Base-by-base conservation (phyloP, 2,329 filamentous ascomycete species). In the Bipolaris zeicola region DNA sequence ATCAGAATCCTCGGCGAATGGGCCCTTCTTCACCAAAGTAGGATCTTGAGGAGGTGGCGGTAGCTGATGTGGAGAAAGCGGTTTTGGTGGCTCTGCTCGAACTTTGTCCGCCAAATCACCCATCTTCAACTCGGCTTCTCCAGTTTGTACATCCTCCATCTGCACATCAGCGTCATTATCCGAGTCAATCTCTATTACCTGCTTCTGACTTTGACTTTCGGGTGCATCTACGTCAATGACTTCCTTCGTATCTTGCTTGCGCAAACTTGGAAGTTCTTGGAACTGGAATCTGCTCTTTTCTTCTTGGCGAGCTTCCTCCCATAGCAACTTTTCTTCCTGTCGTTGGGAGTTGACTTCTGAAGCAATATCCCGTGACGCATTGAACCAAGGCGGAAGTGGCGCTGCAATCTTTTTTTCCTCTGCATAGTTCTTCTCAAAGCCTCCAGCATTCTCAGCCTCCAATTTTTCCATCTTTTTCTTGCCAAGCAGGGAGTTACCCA, bases 371-470 rank as follows among this genome's bases (percentile, higher is more conserved):
- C 86, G 77, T 59, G 79, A 75, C 3, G 87, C 84, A 2, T 79
- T 77, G 68, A 95, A 83, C 91, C 91, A 95, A 0, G 91, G 91
- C 1, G 91, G 91, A 6, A 94, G 70, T 0, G 88, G 88, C 37
- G 62, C 68, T n/a, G 79, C 81, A 1, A 83, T 79, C 75, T 72
- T 81, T 69, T 65, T 77, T 50, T 75, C 74, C 6, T 72, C 66
- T 11, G 72, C 70, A 3, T 64, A 53, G 6, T 78, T 80, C 61
- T 80, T 85, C 52, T 89, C 83, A 66, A 92, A 91, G 0, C 89
- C 89, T 20, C 89, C 89, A 36, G 85, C 83, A 57, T 79, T 74
- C 5, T 85, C 82, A 50, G 83, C 79, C 55, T 84, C 77, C 50
- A 79, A 78, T 62, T 76, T 81, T 67, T 79, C 79, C 78, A 78